Percentiles rank a stretch among this genome's conserved stretches.
phyloP scores from a whole-genome alignment of 2,329 filamentous ascomycete species.

The Clonostachys rhizophaga region DNA sequence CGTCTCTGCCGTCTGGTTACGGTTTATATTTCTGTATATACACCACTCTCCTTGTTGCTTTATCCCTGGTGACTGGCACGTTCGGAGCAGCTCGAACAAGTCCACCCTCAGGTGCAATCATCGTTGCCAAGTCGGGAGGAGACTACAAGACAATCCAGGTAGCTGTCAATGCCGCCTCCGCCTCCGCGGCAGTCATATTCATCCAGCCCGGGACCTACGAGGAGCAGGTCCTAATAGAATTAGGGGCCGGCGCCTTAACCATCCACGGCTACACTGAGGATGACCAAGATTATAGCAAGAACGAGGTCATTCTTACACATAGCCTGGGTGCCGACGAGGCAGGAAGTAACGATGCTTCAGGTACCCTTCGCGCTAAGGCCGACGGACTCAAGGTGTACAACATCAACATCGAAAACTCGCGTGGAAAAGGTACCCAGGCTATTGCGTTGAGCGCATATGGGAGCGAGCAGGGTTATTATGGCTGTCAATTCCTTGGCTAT shows the following conservation, averaged over 20 bases:
- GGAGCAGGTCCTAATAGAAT: conserved; percentile 51
- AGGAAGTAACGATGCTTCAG: not conserved
- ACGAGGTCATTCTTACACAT: conserved; percentile 50
- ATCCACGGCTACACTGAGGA: conserved; percentile 54
- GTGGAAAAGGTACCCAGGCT: conserved; percentile 40
- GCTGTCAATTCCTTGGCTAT: conserved; percentile 36
- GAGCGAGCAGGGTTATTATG: conserved; percentile 40
- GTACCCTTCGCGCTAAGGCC: conserved; percentile 27
- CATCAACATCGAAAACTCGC: conserved; percentile 44
- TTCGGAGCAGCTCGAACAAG: too few species aligned
- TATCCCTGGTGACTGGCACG: too few species aligned
- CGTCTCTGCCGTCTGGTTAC: too few species aligned
- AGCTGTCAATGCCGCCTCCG: conserved; percentile 10
- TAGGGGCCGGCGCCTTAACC: conserved; percentile 45
- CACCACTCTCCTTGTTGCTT: too few species aligned
- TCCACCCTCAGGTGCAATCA: conserved; percentile 19
- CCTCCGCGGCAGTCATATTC: conserved; percentile 11
- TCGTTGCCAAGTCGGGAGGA: conserved; percentile 17
- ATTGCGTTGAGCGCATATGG: conserved; percentile 36
- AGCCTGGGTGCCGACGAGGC: not conserved
- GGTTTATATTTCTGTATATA: too few species aligned
- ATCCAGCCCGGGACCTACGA: conserved; percentile 42
- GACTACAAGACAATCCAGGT: conserved; percentile 12
- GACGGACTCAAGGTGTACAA: conserved; percentile 57
- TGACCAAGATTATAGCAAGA: conserved; percentile 44